phyloP scores from a whole-genome alignment of 2,329 filamentous ascomycete species.

The Phoma sp. region DNA sequence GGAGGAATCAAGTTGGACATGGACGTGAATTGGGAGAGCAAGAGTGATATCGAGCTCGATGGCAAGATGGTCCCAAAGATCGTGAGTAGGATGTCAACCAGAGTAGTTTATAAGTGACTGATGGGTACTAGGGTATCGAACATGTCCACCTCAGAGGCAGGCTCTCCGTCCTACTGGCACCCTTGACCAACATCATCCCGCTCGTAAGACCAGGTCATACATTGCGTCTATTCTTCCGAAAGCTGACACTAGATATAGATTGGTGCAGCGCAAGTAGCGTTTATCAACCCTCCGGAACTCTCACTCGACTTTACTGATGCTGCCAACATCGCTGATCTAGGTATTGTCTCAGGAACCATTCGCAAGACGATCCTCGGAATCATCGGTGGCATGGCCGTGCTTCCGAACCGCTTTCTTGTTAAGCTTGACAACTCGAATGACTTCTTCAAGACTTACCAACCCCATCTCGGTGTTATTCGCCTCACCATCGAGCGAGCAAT shows the following conservation, averaged over 20 bases:
- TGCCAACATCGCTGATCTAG: slow-evolving; percentile 53
- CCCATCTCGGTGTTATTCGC: slow-evolving; percentile 52
- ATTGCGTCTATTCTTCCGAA: neutral
- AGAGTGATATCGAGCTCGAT: slow-evolving; percentile 57
- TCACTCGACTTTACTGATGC: slow-evolving; percentile 58
- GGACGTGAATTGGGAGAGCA: slow-evolving; percentile 56
- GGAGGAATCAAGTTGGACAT: slow-evolving; percentile 58
- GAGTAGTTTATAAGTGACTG: neutral
- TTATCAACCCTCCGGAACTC: slow-evolving; percentile 57
- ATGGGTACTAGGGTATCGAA: slow-evolving; percentile 52
- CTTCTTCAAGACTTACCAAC: slow-evolving; percentile 58
- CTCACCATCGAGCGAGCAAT: slow-evolving; percentile 53
- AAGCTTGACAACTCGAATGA: slow-evolving; percentile 56
- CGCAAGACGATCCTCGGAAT: slow-evolving; percentile 55
- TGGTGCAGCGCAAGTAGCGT: slow-evolving; percentile 57
- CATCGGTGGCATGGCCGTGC: slow-evolving; percentile 54
- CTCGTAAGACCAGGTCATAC: slow-evolving; percentile 44
- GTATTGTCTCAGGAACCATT: slow-evolving; percentile 52
- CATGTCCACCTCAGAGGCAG: slow-evolving; percentile 54
- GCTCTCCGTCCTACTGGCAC: slow-evolving; percentile 53
- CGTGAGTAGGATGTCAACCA: slow-evolving; percentile 29
- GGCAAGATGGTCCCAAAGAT: slow-evolving; percentile 54
- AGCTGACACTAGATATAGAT: slow-evolving; percentile 45
- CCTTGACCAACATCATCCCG: slow-evolving; percentile 55
- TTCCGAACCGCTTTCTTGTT: slow-evolving; percentile 59